Percentiles rank a stretch among this genome's conserved stretches.
phyloP scores from a whole-genome alignment of 768 basidiomycete genomes.

The Macrocybe gigantea region DNA sequence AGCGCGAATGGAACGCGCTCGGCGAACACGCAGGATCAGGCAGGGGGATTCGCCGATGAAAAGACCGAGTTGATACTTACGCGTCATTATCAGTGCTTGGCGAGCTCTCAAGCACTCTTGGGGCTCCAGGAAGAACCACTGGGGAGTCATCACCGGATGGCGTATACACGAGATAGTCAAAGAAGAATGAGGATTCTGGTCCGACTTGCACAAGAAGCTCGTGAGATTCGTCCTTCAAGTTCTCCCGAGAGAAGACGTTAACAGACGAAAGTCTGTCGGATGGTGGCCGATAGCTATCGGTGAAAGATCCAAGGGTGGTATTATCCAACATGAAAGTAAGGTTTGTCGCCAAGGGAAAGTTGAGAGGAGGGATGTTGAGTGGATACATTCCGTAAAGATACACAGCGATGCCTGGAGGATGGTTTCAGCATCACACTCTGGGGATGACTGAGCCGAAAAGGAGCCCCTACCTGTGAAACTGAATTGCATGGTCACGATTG shows the following conservation, averaged over 20 bases:
- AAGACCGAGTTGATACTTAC: neutral
- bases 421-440: neutral
- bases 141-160: neutral
- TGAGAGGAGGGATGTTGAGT: neutral
- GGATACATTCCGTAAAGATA: neutral
- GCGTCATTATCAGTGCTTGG: neutral
- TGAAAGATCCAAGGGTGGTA: neutral
- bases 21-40: neutral
- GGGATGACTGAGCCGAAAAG: neutral
- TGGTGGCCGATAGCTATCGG: too few species aligned
- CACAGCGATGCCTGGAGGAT: neutral
- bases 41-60: neutral
- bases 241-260: neutral
- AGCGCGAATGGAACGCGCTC: neutral
- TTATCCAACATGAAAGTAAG: neutral
- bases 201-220: neutral
- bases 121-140: neutral
- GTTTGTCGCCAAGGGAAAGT: neutral
- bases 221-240: neutral
- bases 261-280: neutral
- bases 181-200: neutral
- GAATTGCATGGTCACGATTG: slow-evolving; percentile 28
- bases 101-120: neutral
- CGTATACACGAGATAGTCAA: neutral
- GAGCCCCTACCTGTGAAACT: slow-evolving; percentile 36